Percentiles rank a stretch among this genome's conserved stretches.
phyloP scores from a whole-genome alignment of 371 early-diverging fungal genomes.

The Lichtheimia ornata region DNA sequence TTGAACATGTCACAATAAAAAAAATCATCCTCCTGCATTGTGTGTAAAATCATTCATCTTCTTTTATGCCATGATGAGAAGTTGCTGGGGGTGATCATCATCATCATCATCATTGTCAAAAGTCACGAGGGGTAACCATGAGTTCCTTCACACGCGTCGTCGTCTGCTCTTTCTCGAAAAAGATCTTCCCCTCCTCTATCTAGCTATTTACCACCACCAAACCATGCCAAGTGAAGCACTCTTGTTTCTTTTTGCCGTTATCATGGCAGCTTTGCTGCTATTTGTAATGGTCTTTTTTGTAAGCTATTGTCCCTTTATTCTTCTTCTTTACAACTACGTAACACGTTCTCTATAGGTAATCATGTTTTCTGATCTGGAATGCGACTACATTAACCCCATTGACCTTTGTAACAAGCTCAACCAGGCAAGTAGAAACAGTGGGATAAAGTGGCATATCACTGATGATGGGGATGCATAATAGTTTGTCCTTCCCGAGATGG shows the following conservation, averaged over 20 bases:
- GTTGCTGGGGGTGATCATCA: no score
- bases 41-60: no score
- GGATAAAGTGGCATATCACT: not conserved
- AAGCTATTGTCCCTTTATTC: constrained; percentile 13
- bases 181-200: no score
- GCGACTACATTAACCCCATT: constrained; percentile 98
- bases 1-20: no score
- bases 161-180: no score
- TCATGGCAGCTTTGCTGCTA: constrained; percentile 87
- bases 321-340: not conserved
- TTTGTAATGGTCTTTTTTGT: constrained; percentile 95
- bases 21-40: no score
- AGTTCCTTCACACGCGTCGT: no score
- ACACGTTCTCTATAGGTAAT: constrained; percentile 64
- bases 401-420: constrained; percentile 95
- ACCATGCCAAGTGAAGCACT: constrained; percentile 73
- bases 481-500: constrained; percentile 94
- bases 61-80: no score
- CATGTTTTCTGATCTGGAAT: constrained; percentile 92
- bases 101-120: no score
- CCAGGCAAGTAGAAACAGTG: constrained; percentile 57
- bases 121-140: no score
- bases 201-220: not conserved
- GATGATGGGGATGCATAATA: constrained; percentile 23
- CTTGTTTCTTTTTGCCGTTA: constrained; percentile 87